Evolutionary conservation across 768 basidiomycete species (phyloP).

Genomic region (Naganishia randhawae): DNA sequence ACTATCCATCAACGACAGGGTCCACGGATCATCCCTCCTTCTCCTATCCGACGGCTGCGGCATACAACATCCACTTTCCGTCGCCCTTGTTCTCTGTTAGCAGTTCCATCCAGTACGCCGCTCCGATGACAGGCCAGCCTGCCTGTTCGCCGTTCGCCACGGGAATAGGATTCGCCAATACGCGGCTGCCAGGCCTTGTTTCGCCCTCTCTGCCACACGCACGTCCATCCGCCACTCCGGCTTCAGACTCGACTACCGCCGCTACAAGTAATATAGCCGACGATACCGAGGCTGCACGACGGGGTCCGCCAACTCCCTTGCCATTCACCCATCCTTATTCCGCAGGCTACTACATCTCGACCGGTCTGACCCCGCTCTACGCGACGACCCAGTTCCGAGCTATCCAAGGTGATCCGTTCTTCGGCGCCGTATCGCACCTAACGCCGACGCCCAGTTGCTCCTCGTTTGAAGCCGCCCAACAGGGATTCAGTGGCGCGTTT

Average conservation of each 20-base stretch:
- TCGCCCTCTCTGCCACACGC: not conserved
- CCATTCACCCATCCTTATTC: conserved; percentile 20
- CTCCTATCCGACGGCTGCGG: conserved; percentile 2
- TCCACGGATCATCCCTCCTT: conserved; percentile 15
- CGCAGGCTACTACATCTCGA: conserved; percentile 22
- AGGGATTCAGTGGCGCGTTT: not conserved
- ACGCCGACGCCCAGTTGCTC: conserved; percentile 5
- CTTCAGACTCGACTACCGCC: not conserved
- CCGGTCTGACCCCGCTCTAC: conserved; percentile 14
- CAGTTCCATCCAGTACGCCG: conserved; percentile 7
- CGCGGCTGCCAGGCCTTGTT: not conserved
- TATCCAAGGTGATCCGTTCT: conserved; percentile 17
- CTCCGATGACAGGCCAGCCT: conserved; percentile 4
- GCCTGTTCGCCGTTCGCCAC: not conserved
- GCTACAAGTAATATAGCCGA: not conserved
- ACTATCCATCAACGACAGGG: not conserved
- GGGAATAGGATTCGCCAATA: not conserved
- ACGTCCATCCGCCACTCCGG: not conserved
- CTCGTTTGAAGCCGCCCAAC: conserved; percentile 8
- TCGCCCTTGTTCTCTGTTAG: conserved; percentile 19
- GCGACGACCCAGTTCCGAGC: conserved; percentile 15
- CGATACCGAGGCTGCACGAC: not conserved
- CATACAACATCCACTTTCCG: conserved; percentile 21
- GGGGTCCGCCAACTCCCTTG: conserved; percentile 16
- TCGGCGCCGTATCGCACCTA: conserved; percentile 9